Conservation (phyloP, 1,284 basidiomycete genomes). For the Gomphus sp. region DNA sequence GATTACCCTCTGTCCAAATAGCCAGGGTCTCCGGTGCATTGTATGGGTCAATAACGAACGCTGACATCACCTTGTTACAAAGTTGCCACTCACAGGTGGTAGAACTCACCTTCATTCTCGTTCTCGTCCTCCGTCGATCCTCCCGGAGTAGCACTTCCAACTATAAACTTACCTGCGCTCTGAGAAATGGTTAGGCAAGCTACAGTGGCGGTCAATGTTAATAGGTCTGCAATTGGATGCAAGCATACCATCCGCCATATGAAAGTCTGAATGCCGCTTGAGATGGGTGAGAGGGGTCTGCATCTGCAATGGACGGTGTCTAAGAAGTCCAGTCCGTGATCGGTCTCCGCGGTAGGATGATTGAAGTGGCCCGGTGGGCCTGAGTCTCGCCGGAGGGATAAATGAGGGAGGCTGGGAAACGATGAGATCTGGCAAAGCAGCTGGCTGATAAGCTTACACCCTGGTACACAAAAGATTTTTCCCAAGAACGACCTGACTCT, state of each 20-base stretch:
- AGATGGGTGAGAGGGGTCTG: not conserved
- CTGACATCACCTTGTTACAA: not conserved
- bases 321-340: not conserved
- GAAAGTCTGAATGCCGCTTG: not conserved
- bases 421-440: not conserved
- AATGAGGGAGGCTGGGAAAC: not conserved
- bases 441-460: not conserved
- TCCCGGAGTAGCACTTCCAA: not conserved
- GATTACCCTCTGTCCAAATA: not conserved
- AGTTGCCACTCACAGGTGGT: not conserved
- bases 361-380: not conserved
- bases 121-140: not conserved
- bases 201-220: not conserved
- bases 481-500: not conserved
- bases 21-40: not conserved
- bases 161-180: not conserved
- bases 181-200: not conserved
- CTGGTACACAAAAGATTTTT: not conserved
- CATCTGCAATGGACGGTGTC: not conserved
- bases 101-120: not conserved
- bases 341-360: not conserved
- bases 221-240: not conserved
- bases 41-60: not conserved
- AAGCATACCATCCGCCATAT: constrained; percentile 4
- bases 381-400: not conserved